phyloP scores from a whole-genome alignment of 2,329 filamentous ascomycete species.

The Fusarium multiceps region DNA sequence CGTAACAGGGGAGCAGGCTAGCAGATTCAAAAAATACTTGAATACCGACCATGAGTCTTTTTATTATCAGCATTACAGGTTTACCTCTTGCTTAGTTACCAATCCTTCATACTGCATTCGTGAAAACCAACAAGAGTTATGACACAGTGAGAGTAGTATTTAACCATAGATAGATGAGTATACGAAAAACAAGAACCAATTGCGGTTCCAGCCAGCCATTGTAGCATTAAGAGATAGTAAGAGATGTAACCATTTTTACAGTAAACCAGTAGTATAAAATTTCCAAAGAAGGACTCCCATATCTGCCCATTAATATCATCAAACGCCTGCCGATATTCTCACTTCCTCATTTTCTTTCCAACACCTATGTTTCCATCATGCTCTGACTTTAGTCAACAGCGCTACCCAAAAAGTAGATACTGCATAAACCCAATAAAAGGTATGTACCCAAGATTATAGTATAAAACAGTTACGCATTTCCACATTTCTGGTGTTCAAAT shows the following conservation, averaged over 20 bases:
- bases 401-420: conserved; percentile 12
- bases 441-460: conserved; percentile 41
- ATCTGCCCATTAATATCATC: conserved; percentile 34
- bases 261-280: conserved; percentile 35
- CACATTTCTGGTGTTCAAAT: conserved; percentile 30
- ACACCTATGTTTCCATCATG: conserved; percentile 24
- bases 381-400: conserved; percentile 17
- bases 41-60: not conserved
- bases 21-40: not conserved
- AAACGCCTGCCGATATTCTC: conserved; percentile 41
- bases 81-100: not conserved
- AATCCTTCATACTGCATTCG: not conserved
- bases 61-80: too few species aligned
- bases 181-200: conserved; percentile 25
- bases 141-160: not conserved
- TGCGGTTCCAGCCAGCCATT: conserved; percentile 29
- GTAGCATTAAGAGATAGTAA: conserved; percentile 40
- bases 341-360: conserved; percentile 39
- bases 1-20: not conserved
- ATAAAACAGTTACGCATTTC: conserved; percentile 22
- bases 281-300: conserved; percentile 43
- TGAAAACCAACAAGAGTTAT: too few species aligned
- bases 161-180: conserved; percentile 25
- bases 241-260: conserved; percentile 38
- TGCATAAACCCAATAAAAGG: conserved; percentile 32